Base-by-base conservation (phyloP, 352 stramenopile species). In the Aphanomyces cochlioides region DNA sequence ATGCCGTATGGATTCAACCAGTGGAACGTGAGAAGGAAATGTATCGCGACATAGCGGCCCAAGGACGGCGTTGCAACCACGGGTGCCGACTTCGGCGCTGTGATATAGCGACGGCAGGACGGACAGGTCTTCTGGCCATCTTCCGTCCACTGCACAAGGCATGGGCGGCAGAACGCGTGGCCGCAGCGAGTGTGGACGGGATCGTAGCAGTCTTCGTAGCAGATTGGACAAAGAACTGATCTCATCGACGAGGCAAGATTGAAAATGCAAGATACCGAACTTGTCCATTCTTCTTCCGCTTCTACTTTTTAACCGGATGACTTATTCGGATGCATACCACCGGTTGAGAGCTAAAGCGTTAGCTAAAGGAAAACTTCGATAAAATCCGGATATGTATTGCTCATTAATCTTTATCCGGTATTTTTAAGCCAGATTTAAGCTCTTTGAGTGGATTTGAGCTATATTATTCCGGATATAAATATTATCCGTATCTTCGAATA, bases 1-100 rank as follows among this genome's bases (percentile, higher is more conserved):
- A 61, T 61, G 54, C 54, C 3, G 54, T 61, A 61, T 17, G 54
- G 54, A 37, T 61, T 61, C 15, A 61, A 39, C 54, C 54, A 61
- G 37, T 61, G 54, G 28, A 61, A 37, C 39, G 28, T 37, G 7
- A 61, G 54, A 37, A 61, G 54, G 34, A 61, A 61, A 37, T 61
- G 54, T 12, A 61, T 61, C 6, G 54, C 54, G 37, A 61, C 54
- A 39, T 61, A 61, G 7, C 54, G 54, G 5, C 34, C 54, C 13
- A 39, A 40, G 17, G 54, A 61, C 28, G 34, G 34, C 6, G 54
- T 40, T n/a, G 54, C 54, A 28, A 61, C 6, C 28, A n/a, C 21
- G 5, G 34, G n/a, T 12, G 39, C 5, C 12, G 54, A n/a, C 54
- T 61, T 61, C 3, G 54, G 54, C n/a, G 13, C 6, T 6, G 54